Base-by-base conservation (phyloP, 2,329 filamentous ascomycete genomes). In the Colletotrichum sp. region DNA sequence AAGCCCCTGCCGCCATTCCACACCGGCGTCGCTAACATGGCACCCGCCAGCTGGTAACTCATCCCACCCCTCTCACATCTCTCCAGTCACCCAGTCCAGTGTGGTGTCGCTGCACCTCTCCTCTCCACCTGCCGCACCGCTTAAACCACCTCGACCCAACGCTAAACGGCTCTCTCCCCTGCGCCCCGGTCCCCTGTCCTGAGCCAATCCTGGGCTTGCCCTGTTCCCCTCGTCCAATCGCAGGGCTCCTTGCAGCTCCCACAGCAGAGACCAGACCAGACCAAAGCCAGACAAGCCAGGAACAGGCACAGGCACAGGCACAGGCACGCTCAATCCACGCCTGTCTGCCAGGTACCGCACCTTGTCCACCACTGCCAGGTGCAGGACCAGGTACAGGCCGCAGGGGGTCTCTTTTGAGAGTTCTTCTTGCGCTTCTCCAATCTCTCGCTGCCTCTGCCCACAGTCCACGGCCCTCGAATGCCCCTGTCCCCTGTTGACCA, bases 221-320 rank as follows among this genome's bases (percentile, higher is more conserved):
- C 36, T 36, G 32, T 21, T 28, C 10, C 39, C 2, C 21, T 66
- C 21, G 16, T 15, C 63, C 63, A 66, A 49, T 66, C 44, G 34
- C 69, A 64, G 18, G n/a, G 70, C 62, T 71, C 73, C 73, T 76
- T 76, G 73, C 70, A 76, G 71, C 28, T 71, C 21, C 26, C 57
- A 15, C 55, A 12, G 9, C 24, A 26, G 24, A 59, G 55, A 34
- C 32, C 32, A 44, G 44, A 18, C 73, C 70, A 76, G 57, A 73
- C 73, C 63, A 49, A 68, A 76, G 36, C 28, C 55, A 59, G 73
- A 60, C 63, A 73, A 65, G 69, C 64, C 44, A 76, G 73, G 70
- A 36, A 73, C 63, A 73, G 28, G 30, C 73, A 68, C 63, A 64
- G 72, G 55, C 34, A 21, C 52, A 28, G 67, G 57, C 63, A 18